phyloP scores from a whole-genome alignment of 2,329 filamentous ascomycete genomes.

The Cladophialophora psammophila region DNA sequence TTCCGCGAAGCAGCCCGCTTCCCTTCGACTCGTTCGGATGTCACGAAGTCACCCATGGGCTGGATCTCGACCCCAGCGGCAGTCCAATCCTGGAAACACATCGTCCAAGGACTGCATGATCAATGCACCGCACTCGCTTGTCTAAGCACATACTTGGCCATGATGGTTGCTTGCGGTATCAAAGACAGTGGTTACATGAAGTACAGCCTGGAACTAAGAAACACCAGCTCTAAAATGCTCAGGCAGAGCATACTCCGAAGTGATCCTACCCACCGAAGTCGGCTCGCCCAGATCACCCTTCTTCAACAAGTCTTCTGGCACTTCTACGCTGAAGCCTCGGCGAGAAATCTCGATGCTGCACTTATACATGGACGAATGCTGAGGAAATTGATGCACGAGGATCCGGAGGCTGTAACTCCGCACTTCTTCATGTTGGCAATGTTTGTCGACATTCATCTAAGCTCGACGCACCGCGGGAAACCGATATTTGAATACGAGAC shows the following conservation, averaged over 20 bases:
- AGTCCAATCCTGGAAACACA: conserved; percentile 9
- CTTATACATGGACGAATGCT: conserved; percentile 11
- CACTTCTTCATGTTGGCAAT: conserved; percentile 10
- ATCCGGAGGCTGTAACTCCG: neutral
- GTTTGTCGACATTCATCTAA: conserved; percentile 13
- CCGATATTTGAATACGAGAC: conserved; percentile 7
- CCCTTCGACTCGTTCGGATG: conserved; percentile 7
- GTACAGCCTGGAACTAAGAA: conserved; percentile 1
- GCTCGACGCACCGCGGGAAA: conserved; percentile 1
- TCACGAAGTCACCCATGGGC: conserved; percentile 7
- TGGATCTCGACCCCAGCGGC: conserved; percentile 13
- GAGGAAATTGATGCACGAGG: conserved; percentile 13
- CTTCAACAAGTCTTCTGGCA: conserved; percentile 13
- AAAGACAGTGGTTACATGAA: neutral
- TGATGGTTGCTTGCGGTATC: conserved; percentile 2
- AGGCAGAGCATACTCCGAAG: conserved; percentile 1
- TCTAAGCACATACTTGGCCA: conserved; percentile 5
- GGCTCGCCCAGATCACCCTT: neutral
- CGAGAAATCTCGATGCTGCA: conserved; percentile 5
- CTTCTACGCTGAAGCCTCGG: conserved; percentile 12
- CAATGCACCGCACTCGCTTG: conserved; percentile 13
- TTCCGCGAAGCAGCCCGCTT: conserved; percentile 5
- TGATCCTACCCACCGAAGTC: neutral
- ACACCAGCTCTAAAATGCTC: conserved; percentile 6
- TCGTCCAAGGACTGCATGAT: conserved; percentile 11